Evolutionary conservation across 2,329 filamentous ascomycete species (phyloP).

Genomic region (Diaporthe sp.): DNA sequence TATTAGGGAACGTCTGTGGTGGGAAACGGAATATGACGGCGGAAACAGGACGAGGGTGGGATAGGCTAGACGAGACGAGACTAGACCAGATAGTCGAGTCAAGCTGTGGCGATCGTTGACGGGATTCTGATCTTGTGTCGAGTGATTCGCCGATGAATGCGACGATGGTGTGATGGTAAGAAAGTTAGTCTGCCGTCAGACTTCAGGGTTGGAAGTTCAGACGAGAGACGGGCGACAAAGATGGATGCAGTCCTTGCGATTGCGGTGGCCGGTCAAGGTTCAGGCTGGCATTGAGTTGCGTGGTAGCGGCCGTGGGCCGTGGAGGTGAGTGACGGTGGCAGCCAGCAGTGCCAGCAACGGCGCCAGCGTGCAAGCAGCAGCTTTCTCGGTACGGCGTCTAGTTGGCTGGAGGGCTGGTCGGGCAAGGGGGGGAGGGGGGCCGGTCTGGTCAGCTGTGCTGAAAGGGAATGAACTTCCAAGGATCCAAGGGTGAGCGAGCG

Average conservation of each 20-base stretch:
- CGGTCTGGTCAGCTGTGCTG: slow-evolving; percentile 20
- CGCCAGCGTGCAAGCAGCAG: not conserved
- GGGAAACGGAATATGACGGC: slow-evolving; percentile 24
- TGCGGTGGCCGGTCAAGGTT: slow-evolving; percentile 22
- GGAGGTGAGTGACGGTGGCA: not conserved
- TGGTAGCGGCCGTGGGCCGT: not conserved
- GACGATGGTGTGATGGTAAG: slow-evolving; percentile 23
- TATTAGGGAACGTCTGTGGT: not conserved
- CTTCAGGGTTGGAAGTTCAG: slow-evolving; percentile 3
- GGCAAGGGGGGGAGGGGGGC: slow-evolving; percentile 1
- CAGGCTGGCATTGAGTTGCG: not conserved
- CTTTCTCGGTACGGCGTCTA: slow-evolving; percentile 5
- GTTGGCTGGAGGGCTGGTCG: slow-evolving; percentile 16
- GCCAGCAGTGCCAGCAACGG: not conserved
- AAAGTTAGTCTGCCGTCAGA: slow-evolving; percentile 28
- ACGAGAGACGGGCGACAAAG: slow-evolving; percentile 8
- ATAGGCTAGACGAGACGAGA: slow-evolving; percentile 11
- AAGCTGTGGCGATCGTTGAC: slow-evolving; percentile 25
- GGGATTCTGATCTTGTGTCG: slow-evolving; percentile 21
- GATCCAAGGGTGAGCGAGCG: slow-evolving; percentile 11
- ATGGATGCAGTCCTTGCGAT: slow-evolving; percentile 15
- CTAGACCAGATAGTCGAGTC: slow-evolving; percentile 24
- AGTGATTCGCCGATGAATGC: slow-evolving; percentile 24
- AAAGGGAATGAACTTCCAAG: slow-evolving; percentile 12
- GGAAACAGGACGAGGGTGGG: not conserved